Conservation (phyloP, 495 filamentous ascomycete species). For the Elaphomyces granulatus region DNA sequence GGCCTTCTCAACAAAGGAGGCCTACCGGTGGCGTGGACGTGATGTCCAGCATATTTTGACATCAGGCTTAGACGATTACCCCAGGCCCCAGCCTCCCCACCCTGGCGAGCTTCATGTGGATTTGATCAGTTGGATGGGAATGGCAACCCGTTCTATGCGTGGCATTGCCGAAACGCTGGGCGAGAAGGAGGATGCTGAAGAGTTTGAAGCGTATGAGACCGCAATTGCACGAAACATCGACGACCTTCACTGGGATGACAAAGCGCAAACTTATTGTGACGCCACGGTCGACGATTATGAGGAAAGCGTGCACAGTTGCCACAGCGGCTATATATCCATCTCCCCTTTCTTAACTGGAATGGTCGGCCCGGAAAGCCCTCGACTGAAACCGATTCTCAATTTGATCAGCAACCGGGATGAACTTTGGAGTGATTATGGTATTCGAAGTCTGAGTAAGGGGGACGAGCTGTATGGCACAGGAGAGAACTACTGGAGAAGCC, state of each 20-base stretch:
- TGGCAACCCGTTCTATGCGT: conserved; percentile 71
- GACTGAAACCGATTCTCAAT: conserved; percentile 58
- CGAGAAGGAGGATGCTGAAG: conserved; percentile 56
- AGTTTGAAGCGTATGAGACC: conserved; percentile 55
- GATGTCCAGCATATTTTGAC: conserved; percentile 76
- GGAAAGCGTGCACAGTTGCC: conserved; percentile 78
- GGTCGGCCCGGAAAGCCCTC: conserved; percentile 53
- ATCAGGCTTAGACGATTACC: conserved; percentile 92
- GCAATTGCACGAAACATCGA: conserved; percentile 82
- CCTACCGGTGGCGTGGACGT: conserved; percentile 91
- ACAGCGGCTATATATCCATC: conserved; percentile 90
- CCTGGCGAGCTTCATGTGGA: conserved; percentile 95
- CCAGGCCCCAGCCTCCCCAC: conserved; percentile 88
- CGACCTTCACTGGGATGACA: conserved; percentile 81
- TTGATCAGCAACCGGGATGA: conserved; percentile 68
- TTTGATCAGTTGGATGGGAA: conserved; percentile 89
- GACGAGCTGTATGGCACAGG: conserved; percentile 73
- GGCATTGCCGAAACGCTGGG: conserved; percentile 61
- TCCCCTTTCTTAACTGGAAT: conserved; percentile 85
- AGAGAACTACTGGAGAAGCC: conserved; percentile 96
- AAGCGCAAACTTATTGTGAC: conserved; percentile 75
- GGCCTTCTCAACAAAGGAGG: conserved; percentile 74
- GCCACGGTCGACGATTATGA: conserved; percentile 93
- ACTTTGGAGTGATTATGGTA: conserved; percentile 72
- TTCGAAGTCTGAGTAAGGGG: conserved; percentile 74